These are phyloP conservation scores for Aaosphaeria pasadenensis DNA, from an alignment of 2,329 filamentous ascomycete species.

Conservation along the genomic window DNA sequence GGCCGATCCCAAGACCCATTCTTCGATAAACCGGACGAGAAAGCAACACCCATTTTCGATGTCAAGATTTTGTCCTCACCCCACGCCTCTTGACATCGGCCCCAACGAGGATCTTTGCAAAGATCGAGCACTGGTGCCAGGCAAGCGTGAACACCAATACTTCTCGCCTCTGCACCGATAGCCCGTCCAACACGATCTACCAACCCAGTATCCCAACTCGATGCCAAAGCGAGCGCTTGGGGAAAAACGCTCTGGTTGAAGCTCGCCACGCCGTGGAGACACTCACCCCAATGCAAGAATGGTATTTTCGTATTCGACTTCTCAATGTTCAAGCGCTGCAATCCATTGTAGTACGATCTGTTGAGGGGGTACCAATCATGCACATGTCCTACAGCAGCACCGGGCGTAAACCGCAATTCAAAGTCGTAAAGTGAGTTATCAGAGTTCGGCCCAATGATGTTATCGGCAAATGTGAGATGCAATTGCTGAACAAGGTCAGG, in stretches of 20 bases:
- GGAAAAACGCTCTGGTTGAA: conserved; percentile 49
- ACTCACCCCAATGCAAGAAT: conserved; percentile 44
- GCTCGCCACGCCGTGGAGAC: conserved; percentile 45
- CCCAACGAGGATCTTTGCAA: conserved; percentile 45
- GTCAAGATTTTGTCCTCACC: conserved; percentile 47
- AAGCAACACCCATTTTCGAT: conserved; percentile 45
- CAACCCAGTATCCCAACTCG: conserved; percentile 43
- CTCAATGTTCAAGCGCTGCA: conserved; percentile 39
- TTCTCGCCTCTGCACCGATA: conserved; percentile 44
- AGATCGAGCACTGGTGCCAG: conserved; percentile 45
- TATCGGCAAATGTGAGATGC: conserved; percentile 45
- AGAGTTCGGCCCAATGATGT: conserved; percentile 39
- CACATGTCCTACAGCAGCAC: conserved; percentile 40
- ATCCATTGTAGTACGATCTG: conserved; percentile 41
- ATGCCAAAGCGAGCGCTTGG: conserved; percentile 41
- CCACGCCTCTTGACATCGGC: conserved; percentile 46
- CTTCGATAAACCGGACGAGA: conserved; percentile 44
- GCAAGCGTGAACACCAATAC: conserved; percentile 46
- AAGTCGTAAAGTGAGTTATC: conserved; percentile 41
- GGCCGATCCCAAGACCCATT: conserved; percentile 42
- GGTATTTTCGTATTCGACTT: conserved; percentile 41
- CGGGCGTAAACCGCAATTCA: conserved; percentile 36
- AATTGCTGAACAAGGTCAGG: conserved; percentile 37
- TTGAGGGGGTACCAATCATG: conserved; percentile 47
- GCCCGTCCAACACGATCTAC: conserved; percentile 43